These are phyloP conservation scores for Daldinia vernicosa DNA, from an alignment of 495 filamentous ascomycete species.

Conservation along the genomic window DNA sequence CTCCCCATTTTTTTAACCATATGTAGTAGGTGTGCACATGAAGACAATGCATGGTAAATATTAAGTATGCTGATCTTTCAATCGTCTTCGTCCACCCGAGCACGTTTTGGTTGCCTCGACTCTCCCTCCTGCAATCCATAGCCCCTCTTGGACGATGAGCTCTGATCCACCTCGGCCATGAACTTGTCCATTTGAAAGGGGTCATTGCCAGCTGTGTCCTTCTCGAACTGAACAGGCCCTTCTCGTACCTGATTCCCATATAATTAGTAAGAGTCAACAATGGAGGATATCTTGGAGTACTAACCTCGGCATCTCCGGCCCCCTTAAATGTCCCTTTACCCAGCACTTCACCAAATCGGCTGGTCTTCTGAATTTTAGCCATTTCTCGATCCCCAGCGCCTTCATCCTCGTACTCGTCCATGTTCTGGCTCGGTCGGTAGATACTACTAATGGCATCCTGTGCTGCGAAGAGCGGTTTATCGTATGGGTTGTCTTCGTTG, in stretches of 20 bases:
- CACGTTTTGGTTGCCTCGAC: constrained; percentile 74
- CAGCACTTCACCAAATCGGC: constrained; percentile 81
- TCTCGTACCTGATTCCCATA: constrained; percentile 66
- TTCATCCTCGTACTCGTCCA: constrained; percentile 77
- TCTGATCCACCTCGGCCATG: constrained; percentile 77
- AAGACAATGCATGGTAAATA: background rate
- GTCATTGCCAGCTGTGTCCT: constrained; percentile 75
- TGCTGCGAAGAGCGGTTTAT: constrained; percentile 96
- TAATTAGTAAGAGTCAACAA: constrained; percentile 45
- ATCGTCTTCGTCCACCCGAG: constrained; percentile 80
- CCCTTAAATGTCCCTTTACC: constrained; percentile 94
- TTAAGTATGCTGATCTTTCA: constrained; percentile 23
- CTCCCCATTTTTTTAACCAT: background rate
- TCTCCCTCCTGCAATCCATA: constrained; percentile 86
- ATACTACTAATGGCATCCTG: constrained; percentile 96
- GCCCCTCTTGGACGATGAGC: constrained; percentile 73
- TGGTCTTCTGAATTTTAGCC: constrained; percentile 83
- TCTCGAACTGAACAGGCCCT: constrained; percentile 98
- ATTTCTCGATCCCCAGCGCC: constrained; percentile 83
- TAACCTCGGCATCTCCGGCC: constrained; percentile 83
- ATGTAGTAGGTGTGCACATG: constrained; percentile 3
- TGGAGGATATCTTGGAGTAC: constrained; percentile 41
- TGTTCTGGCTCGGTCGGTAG: constrained; percentile 81
- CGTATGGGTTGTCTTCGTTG: constrained; percentile 98
- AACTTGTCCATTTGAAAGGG: constrained; percentile 95